Evolutionary conservation across 345 rosid species (phyloP).

Genomic region (thale cress (Arabidopsis thaliana)): DNA sequence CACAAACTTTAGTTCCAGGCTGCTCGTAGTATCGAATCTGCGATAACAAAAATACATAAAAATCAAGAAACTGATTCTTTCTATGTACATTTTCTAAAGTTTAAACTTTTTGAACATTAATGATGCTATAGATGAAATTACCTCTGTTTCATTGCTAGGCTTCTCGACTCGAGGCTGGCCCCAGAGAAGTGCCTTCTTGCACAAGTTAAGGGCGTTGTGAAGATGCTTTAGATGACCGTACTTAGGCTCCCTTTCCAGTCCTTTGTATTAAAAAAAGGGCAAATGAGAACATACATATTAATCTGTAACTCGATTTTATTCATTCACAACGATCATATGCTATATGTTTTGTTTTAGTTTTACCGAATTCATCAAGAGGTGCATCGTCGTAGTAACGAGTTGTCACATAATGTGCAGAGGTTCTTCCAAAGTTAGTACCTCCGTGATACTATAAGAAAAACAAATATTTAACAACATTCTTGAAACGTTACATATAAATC

Average conservation of each 20-base stretch:
- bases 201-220: slow-evolving; percentile 71
- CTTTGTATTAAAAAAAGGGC: slow-evolving; percentile 38
- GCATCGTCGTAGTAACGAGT: slow-evolving; percentile 97
- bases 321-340: slow-evolving; percentile 2
- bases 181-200: slow-evolving; percentile 76
- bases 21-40: slow-evolving; percentile 69
- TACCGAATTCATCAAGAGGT: slow-evolving; percentile 94
- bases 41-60: slow-evolving; percentile 1
- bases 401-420: slow-evolving; percentile 77
- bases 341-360: not conserved
- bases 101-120: slow-evolving; percentile 45
- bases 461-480: not conserved
- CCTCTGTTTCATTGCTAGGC: slow-evolving; percentile 59
- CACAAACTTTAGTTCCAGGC: slow-evolving; percentile 59
- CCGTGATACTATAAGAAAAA: slow-evolving; percentile 74
- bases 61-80: slow-evolving; percentile 5
- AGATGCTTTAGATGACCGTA: slow-evolving; percentile 84
- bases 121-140: slow-evolving; percentile 27
- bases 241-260: slow-evolving; percentile 73
- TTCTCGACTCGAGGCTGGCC: slow-evolving; percentile 51
- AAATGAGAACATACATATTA: not conserved
- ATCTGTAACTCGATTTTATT: not conserved
- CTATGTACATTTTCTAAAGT: not conserved
- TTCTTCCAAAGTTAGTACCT: slow-evolving; percentile 90
- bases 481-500: not conserved